Base-by-base conservation (phyloP, 2,329 filamentous ascomycete genomes). In the Phoma sp. region DNA sequence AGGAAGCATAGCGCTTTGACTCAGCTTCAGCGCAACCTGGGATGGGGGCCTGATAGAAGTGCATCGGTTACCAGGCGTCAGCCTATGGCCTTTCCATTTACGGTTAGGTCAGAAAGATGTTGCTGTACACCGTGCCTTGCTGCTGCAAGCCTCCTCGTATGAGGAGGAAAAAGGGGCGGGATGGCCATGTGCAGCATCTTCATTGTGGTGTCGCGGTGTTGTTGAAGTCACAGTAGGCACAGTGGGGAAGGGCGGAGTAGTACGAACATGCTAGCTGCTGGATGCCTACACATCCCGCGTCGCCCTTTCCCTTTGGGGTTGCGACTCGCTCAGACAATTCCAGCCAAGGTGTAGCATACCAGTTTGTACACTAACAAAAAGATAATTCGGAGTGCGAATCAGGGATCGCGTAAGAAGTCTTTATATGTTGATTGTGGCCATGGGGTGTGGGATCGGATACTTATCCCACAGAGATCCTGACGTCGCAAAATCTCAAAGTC, bases 21-120 rank as follows among this genome's bases (percentile, higher is more conserved):
- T 47, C 42, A 37, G 21, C 5, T 20, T 14, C 18, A 28, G 7
- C n/a, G 17, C 11, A 29, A 26, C 5, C n/a, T 10, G 33, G 4
- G 28, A 34, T 18, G 40, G 48, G 29, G n/a, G 48, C 48, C 48
- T 52, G 29, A 40, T 33, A 11, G 21, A 30, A 17, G 18, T n/a
- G 28, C 36, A 33, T 18, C 36, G n/a, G 7, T 34, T 17, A 30
- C 40, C 42, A 52, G 48, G 49, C 42, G 42, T 36, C 42, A 53
- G 49, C 42, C 17, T 12, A 1, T 7, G 7, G 20, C 42, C 32
- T 37, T 34, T 1, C 49, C 30, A 10, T 23, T 25, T 15, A 11
- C 17, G 37, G 42, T 15, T 47, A 46, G 20, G 12, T 10, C n/a
- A 15, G 20, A 5, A 20, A 43, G 32, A 6, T 17, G 30, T n/a